phyloP scores from a whole-genome alignment of 2,329 filamentous ascomycete species.

The Diplodia intermedia region DNA sequence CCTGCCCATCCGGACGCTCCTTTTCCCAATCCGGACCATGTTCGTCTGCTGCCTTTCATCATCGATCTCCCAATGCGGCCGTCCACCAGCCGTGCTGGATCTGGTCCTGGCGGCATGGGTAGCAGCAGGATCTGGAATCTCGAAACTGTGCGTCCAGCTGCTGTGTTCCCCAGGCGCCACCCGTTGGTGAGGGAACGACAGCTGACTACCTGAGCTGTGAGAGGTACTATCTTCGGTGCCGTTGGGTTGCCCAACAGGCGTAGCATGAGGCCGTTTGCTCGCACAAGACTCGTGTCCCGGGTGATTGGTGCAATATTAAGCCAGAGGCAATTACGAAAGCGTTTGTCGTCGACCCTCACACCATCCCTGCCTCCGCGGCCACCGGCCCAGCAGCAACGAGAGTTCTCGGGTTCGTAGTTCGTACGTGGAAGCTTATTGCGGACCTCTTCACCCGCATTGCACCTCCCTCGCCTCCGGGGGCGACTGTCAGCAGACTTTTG shows the following conservation, averaged over 20 bases:
- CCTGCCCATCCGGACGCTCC: slow-evolving; percentile 20
- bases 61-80: slow-evolving; percentile 18
- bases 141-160: slow-evolving; percentile 21
- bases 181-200: slow-evolving; percentile 29
- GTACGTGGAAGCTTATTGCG: slow-evolving; percentile 16
- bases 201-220: slow-evolving; percentile 19
- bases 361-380: slow-evolving; percentile 14
- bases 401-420: background rate
- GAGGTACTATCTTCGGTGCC: slow-evolving; percentile 21
- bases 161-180: slow-evolving; percentile 17
- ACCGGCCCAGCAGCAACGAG: slow-evolving; percentile 20
- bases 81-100: slow-evolving; percentile 13
- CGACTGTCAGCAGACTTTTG: slow-evolving; percentile 12
- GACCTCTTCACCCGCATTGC: slow-evolving; percentile 17
- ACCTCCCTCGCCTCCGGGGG: background rate
- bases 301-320: slow-evolving; percentile 28
- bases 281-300: slow-evolving; percentile 16
- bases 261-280: slow-evolving; percentile 20
- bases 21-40: slow-evolving; percentile 4
- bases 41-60: slow-evolving; percentile 25
- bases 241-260: slow-evolving; percentile 21
- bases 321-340: slow-evolving; percentile 29
- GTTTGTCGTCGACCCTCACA: slow-evolving; percentile 21
- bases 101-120: slow-evolving; percentile 24
- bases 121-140: slow-evolving; percentile 30